Base-by-base conservation (phyloP, 2,329 filamentous ascomycete species). In the Aplosporella prunicola region DNA sequence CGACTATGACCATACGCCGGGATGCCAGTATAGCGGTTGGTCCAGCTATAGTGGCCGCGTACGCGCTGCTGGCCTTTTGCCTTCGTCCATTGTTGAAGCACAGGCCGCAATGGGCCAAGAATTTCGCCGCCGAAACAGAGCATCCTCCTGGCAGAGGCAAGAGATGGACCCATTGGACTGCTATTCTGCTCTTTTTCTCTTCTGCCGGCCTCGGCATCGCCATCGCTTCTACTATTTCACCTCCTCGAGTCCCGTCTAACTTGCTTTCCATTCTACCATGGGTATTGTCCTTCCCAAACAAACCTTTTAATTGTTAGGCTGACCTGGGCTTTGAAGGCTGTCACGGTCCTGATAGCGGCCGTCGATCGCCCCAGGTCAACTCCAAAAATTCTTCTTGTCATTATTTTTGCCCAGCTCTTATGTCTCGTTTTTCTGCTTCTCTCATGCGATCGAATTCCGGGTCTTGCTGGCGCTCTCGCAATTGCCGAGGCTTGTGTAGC, bases 281-380 rank as follows among this genome's bases (percentile, higher is more conserved):
- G 38, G 38, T 20, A 24, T 14, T 16, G 15, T 14, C 16, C 20
- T 33, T 24, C 22, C 22, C 22, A 8, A 24, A 8, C 22, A 13
- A n/a, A 13, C 15, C 10, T 14, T 9, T 10, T 14, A 13, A 9
- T 9, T 18, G 18, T 24, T 29, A 8, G 14, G 15, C 5, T 28
- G 20, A 9, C 5, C 13, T 17, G 11, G 18, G 10, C 44, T 20
- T 33, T 29, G 6, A 13, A 68, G 66, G 55, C 48, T 5, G 47
- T 58, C 24, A 47, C 52, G 18, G 43, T 51, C 9, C 41, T 57
- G 5, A 48, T 68, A 9, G 44, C 68, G 27, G 43, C 57, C 5
- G 32, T 56, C 18, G 53, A 60, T 39, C 57, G 61, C 14, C 66
- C 65, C 20, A 62, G 57, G 43, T 56, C 57, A 30, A 62, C 63